These are phyloP conservation scores for Clausena lansium DNA, from an alignment of 345 rosid species.

Conservation along the genomic window DNA sequence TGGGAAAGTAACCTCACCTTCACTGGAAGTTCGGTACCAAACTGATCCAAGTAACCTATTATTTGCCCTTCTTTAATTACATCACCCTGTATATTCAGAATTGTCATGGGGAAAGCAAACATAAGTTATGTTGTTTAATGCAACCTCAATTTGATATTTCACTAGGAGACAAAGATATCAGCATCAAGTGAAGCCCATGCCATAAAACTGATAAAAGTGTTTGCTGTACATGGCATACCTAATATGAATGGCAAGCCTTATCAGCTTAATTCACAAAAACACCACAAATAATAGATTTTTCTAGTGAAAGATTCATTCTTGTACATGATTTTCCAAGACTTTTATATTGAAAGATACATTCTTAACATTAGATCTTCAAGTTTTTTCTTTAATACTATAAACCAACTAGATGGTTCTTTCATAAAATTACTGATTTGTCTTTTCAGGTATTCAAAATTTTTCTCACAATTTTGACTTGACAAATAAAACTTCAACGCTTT, in stretches of 20 bases:
- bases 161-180: not conserved
- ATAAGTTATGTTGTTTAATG: not conserved
- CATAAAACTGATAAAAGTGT: not conserved
- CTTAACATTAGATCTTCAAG: not conserved
- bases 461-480: not conserved
- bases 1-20: conserved; percentile 48
- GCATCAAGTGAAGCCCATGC: not conserved
- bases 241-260: not conserved
- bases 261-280: not conserved
- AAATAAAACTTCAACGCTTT: not conserved
- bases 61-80: conserved; percentile 80
- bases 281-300: not conserved
- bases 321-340: not conserved
- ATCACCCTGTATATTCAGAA: conserved; percentile 60
- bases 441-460: not conserved
- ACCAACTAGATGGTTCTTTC: not conserved
- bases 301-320: not conserved
- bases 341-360: not conserved
- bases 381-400: not conserved
- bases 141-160: not conserved
- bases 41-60: conserved; percentile 80
- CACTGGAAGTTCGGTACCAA: conserved; percentile 77
- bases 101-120: not conserved
- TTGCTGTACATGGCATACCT: not conserved
- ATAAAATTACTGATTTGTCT: not conserved